These are phyloP conservation scores for Ensete ventricosum DNA, from an alignment of 176 grass and related monocot genomes.

Conservation along the genomic window DNA sequence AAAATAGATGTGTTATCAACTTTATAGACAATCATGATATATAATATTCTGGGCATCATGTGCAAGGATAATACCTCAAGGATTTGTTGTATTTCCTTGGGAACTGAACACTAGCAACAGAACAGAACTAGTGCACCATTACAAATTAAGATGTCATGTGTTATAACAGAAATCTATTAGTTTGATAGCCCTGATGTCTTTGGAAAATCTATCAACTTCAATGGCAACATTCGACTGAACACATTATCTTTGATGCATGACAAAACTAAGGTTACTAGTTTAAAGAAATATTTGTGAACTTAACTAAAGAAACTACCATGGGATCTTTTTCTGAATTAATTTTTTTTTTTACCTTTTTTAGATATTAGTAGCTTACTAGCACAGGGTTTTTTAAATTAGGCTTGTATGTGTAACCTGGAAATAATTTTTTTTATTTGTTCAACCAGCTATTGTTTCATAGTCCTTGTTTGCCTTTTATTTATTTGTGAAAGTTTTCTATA, in stretches of 20 bases:
- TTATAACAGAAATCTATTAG: background rate
- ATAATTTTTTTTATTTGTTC: too few species aligned
- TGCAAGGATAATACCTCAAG: background rate
- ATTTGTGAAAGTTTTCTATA: background rate
- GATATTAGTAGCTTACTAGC: background rate
- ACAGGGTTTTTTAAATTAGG: background rate
- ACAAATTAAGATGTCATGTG: background rate
- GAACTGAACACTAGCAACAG: background rate
- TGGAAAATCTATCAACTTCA: background rate
- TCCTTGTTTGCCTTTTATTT: background rate
- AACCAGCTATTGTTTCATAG: too few species aligned
- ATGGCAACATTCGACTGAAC: background rate
- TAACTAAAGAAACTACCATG: background rate
- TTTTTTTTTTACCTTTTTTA: background rate
- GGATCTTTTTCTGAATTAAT: background rate
- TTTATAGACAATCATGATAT: background rate
- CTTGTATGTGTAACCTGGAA: too few species aligned
- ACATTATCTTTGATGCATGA: background rate
- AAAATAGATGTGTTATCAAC: background rate
- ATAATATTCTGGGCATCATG: background rate
- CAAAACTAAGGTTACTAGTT: background rate
- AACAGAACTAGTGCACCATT: background rate
- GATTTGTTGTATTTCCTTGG: background rate
- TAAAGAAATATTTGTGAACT: background rate
- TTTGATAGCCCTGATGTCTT: background rate